Percentiles rank a stretch among this genome's conserved stretches.
Conservation (phyloP, 805 yeast species). For the Ogataea ramenticola region DNA sequence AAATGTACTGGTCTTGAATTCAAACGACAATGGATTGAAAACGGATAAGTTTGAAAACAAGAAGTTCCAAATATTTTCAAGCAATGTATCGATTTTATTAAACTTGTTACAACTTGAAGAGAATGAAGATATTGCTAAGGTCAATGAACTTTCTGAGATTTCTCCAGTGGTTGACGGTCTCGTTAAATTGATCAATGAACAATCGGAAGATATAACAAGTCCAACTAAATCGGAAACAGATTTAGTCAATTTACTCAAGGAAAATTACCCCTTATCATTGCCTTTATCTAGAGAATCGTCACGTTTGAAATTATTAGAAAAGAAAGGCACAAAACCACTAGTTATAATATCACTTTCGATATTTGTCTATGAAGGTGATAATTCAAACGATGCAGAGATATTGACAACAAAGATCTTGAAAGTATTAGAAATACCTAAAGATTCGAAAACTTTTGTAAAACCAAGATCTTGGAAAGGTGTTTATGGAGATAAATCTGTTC, state of each 20-base stretch:
- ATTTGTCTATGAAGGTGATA: conserved; percentile 87
- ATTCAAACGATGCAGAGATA: conserved; percentile 58
- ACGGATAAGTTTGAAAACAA: conserved; percentile 9
- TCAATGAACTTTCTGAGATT: conserved; percentile 7
- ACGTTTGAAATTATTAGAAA: neutral
- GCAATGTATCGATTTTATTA: conserved; percentile 13
- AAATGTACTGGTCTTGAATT: conserved; percentile 54
- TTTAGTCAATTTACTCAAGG: conserved; percentile 4
- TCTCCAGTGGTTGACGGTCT: conserved; percentile 3
- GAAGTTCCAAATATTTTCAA: conserved; percentile 17
- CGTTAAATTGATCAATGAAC: conserved; percentile 1
- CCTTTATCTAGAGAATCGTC: conserved; percentile 8
- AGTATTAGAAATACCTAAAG: conserved; percentile 8
- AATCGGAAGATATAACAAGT: neutral
- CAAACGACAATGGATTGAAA: conserved; percentile 58
- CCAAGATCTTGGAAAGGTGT: conserved; percentile 85
- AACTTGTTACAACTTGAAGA: conserved; percentile 11
- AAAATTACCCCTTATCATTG: conserved; percentile 8
- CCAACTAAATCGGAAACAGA: conserved; percentile 3
- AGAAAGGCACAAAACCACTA: neutral
- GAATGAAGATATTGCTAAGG: conserved; percentile 3
- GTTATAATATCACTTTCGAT: conserved; percentile 20
- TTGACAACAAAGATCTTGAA: conserved; percentile 35
- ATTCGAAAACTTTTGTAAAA: conserved; percentile 27
- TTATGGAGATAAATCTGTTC: conserved; percentile 67